Conservation (phyloP, 164 flowering plant genomes). For the Aristolochia contorta region DNA sequence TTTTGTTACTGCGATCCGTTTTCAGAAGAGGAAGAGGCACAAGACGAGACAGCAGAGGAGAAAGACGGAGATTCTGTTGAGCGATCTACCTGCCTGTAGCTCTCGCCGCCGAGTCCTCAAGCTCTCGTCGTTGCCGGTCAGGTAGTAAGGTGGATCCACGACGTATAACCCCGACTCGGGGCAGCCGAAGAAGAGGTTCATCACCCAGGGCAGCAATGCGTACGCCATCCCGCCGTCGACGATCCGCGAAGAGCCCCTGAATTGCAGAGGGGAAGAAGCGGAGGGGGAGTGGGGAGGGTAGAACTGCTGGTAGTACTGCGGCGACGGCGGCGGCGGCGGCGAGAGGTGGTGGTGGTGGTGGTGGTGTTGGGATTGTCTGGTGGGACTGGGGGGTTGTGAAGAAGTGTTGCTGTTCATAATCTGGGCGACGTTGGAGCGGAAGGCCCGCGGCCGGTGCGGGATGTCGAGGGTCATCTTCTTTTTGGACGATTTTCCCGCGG, state of each 20-base stretch:
- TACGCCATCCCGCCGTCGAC: slow-evolving; percentile 35
- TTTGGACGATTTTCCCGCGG: slow-evolving; percentile 11
- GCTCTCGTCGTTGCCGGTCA: slow-evolving; percentile 4
- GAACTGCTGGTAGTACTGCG: slow-evolving; percentile 16
- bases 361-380: slow-evolving; percentile 4
- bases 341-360: slow-evolving; percentile 11
- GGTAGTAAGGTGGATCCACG: slow-evolving; percentile 18
- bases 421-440: slow-evolving; percentile 11
- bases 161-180: slow-evolving; percentile 21
- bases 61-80: slow-evolving; percentile 36
- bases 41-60: slow-evolving; percentile 39
- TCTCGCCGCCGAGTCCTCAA: slow-evolving; percentile 25
- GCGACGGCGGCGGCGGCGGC: slow-evolving; percentile 18
- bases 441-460: slow-evolving; percentile 49
- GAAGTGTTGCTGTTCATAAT: no score
- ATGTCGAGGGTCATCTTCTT: slow-evolving; percentile 15
- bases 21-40: slow-evolving; percentile 44
- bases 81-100: slow-evolving; percentile 31
- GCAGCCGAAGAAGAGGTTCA: slow-evolving; percentile 25
- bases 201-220: slow-evolving; percentile 25
- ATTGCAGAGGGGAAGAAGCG: not conserved
- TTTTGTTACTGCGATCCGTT: no score
- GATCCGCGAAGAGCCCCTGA: slow-evolving; percentile 8
- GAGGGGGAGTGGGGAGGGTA: slow-evolving; percentile 9
- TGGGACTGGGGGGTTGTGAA: slow-evolving; percentile 5